A percentile compares a stretch with the other conserved stretches of the same genome.
phyloP scores from a whole-genome alignment of 148 eudicot species.

The Rhododendron ferrugineum region DNA sequence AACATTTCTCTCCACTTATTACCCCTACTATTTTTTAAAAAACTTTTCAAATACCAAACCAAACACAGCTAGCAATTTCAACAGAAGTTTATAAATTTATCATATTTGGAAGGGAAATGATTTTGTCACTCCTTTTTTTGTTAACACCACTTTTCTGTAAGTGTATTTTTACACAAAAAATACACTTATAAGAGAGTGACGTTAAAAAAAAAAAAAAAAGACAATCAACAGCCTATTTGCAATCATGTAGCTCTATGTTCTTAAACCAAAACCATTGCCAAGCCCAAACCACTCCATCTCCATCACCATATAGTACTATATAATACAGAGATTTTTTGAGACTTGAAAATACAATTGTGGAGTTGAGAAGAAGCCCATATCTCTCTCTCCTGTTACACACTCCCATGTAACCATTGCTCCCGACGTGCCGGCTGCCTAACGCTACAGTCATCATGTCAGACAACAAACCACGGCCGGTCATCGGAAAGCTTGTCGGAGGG shows the following conservation, averaged over 20 bases:
- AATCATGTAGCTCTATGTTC: not conserved
- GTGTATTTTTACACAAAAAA: too few species aligned
- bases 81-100: not conserved
- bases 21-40: too few species aligned
- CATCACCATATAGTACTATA: not conserved
- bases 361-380: not conserved
- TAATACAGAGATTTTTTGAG: not conserved
- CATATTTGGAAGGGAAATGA: too few species aligned
- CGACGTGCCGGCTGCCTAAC: not conserved
- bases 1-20: too few species aligned
- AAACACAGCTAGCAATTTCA: not conserved
- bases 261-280: not conserved
- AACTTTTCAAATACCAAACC: too few species aligned
- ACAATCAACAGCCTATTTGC: too few species aligned
- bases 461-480: slow-evolving; percentile 31
- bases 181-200: too few species aligned
- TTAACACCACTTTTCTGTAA: too few species aligned
- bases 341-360: not conserved
- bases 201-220: too few species aligned
- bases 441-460: slow-evolving; percentile 25
- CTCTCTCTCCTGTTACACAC: not conserved
- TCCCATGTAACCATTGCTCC: not conserved
- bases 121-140: too few species aligned
- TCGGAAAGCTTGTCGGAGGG: not conserved
- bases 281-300: not conserved